Conservation (phyloP, 2,329 filamentous ascomycete genomes). For the Exophiala phaeomuriformis region DNA sequence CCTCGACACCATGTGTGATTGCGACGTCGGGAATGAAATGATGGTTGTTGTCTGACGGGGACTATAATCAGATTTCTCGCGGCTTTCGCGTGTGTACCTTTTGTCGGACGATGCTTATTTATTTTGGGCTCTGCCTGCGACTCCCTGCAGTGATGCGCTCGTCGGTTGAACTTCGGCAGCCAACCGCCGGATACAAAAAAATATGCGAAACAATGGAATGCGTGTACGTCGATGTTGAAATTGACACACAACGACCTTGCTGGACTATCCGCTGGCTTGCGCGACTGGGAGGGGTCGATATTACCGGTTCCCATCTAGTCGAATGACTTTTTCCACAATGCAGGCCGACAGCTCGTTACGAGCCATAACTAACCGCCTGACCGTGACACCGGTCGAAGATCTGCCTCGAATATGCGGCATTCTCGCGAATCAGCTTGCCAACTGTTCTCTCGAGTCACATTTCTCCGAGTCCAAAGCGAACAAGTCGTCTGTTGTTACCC, state of each 20-base stretch:
- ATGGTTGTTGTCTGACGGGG: background rate
- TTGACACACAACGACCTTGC: too few species aligned
- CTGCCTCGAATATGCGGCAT: slow-evolving; percentile 66
- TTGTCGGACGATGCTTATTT: background rate
- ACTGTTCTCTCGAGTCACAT: slow-evolving; percentile 50
- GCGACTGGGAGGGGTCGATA: too few species aligned
- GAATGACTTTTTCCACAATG: slow-evolving; percentile 5
- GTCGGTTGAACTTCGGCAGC: slow-evolving; percentile 1
- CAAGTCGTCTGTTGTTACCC: slow-evolving; percentile 63
- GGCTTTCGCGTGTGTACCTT: background rate
- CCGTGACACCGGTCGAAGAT: slow-evolving; percentile 62
- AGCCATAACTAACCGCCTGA: slow-evolving; percentile 48
- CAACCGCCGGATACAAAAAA: background rate
- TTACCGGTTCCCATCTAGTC: background rate
- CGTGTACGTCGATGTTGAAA: too few species aligned
- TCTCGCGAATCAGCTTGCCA: slow-evolving; percentile 52
- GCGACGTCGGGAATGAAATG: background rate
- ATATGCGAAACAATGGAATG: background rate
- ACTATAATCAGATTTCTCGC: background rate
- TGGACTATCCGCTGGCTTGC: too few species aligned
- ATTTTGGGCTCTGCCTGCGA: background rate
- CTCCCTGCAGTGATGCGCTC: background rate
- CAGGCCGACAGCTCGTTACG: slow-evolving; percentile 30
- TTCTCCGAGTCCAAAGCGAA: slow-evolving; percentile 51
- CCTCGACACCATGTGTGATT: background rate